These are phyloP conservation scores for Penicillium samsonianum DNA, from an alignment of 495 filamentous ascomycete species.

Conservation along the genomic window DNA sequence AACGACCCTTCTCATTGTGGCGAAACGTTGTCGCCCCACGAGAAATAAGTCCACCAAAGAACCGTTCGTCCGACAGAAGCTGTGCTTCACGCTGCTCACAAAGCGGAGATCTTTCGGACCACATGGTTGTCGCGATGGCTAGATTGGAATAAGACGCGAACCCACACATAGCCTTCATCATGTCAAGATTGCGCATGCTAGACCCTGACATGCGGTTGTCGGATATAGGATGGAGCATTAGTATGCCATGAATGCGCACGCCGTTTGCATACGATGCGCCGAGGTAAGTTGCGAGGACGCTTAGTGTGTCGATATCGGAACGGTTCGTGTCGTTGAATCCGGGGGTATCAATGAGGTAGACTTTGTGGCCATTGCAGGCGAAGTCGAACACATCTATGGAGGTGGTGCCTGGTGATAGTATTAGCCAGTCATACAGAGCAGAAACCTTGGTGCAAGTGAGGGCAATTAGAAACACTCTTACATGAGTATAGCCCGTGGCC, in stretches of 20 bases:
- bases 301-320: conserved; percentile 42
- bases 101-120: background rate
- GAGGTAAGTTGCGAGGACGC: conserved; percentile 32
- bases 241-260: conserved; percentile 28
- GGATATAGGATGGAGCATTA: conserved; percentile 31
- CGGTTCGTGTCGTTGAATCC: conserved; percentile 53
- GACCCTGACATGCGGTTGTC: conserved; percentile 25
- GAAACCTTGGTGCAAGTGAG: no score
- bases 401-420: background rate
- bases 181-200: conserved; percentile 23
- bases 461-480: background rate
- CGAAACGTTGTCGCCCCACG: conserved; percentile 3
- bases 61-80: conserved; percentile 3
- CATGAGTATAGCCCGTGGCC: conserved; percentile 24
- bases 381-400: conserved; percentile 9
- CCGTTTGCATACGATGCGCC: conserved; percentile 25
- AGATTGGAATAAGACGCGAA: conserved; percentile 1
- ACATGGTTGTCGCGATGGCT: conserved; percentile 18
- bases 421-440: background rate
- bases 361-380: conserved; percentile 11
- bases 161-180: conserved; percentile 31
- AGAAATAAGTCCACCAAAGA: conserved; percentile 1
- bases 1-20: conserved; percentile 1
- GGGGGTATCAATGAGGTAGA: conserved; percentile 50
- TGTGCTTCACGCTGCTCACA: conserved; percentile 6